Evolutionary conservation across 1,284 basidiomycete species (phyloP), one percentile per base, ranked within the genome.

Genomic region (Trichosporon coremiiforme): DNA sequence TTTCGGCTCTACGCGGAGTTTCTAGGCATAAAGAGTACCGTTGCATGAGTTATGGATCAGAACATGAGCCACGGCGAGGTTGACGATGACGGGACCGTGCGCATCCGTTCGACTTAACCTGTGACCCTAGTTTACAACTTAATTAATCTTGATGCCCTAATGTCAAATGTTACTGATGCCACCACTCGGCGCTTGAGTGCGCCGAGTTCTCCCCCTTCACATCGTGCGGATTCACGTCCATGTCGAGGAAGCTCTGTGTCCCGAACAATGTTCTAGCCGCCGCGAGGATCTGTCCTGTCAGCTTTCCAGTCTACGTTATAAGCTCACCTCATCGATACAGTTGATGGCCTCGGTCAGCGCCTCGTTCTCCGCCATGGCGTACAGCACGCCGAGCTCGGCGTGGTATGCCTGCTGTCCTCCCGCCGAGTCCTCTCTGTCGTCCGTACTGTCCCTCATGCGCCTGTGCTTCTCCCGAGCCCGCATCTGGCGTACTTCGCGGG

Each of bases 281-380:
- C 9, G 82, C 79, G 1, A 82, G 74, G 15, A 81, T 76, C 81
- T 82, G 41, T 38, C 47, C 36, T 38, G 57, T 66, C 53, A 67
- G 63, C 20, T 53, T 22, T 25, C 25, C 25, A 25, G 25, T 25
- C 25, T 25, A 25, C 25, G 25, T 25, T 25, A 25, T 25, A 25
- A 9, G 70, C 79, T 74, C 67, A 83, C 81, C 76, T 83, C 81
- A 35, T 83, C 83, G 1, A 84, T 70, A 2, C 77, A 74, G 68
- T 79, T 76, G 62, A 82, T 82, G 9, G 80, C 73, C 68, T 82
- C 80, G 0, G 75, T 78, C 36, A 84, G 66, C 3, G 83, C 83
- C 69, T 83, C 83, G 35, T 82, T 77, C 74, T 84, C 83, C 15
- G 83, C 83, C 78, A 83, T 82, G 12, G 76, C 80, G 72, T 84